These are phyloP conservation scores for Orbilia javanica DNA, from an alignment of 2,329 filamentous ascomycete species.

Conservation along the genomic window DNA sequence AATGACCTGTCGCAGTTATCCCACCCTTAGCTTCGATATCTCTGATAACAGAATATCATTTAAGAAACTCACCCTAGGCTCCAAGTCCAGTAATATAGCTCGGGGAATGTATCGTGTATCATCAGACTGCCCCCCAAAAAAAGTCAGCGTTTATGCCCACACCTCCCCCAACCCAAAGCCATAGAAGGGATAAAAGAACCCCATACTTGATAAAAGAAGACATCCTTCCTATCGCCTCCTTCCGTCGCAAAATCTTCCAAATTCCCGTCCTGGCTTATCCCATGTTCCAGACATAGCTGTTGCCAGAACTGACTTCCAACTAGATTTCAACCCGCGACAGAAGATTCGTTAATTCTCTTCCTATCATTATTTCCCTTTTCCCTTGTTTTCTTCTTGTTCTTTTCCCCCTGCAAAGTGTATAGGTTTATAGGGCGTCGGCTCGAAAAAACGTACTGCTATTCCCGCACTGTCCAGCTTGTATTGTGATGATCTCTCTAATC, in stretches of 20 bases:
- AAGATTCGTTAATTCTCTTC: neutral
- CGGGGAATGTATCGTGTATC: conserved; percentile 98
- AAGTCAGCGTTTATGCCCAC: conserved; percentile 26
- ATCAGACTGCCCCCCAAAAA: conserved; percentile 80
- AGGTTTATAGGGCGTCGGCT: no score
- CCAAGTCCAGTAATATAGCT: conserved; percentile 93
- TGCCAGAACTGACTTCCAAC: conserved; percentile 99
- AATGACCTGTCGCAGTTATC: conserved; percentile 73
- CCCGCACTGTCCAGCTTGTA: conserved; percentile 98
- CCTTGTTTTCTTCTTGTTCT: no score
- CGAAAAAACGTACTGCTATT: conserved; percentile 92
- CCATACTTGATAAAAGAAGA: conserved; percentile 93
- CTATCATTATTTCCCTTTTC: no score
- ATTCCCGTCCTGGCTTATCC: conserved; percentile 97
- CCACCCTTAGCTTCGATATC: neutral
- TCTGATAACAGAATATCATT: neutral
- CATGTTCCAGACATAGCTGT: conserved; percentile 96
- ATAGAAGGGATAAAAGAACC: neutral
- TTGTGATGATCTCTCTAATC: conserved; percentile 94
- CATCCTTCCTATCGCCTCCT: conserved; percentile 96
- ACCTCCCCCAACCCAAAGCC: neutral
- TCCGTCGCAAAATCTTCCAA: conserved; percentile 98
- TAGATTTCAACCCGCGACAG: conserved; percentile 64
- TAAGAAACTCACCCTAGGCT: conserved; percentile 77
- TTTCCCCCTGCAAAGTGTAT: no score